phyloP scores from a whole-genome alignment of 2,329 filamentous ascomycete species.

The Amauroascus verrucosus region DNA sequence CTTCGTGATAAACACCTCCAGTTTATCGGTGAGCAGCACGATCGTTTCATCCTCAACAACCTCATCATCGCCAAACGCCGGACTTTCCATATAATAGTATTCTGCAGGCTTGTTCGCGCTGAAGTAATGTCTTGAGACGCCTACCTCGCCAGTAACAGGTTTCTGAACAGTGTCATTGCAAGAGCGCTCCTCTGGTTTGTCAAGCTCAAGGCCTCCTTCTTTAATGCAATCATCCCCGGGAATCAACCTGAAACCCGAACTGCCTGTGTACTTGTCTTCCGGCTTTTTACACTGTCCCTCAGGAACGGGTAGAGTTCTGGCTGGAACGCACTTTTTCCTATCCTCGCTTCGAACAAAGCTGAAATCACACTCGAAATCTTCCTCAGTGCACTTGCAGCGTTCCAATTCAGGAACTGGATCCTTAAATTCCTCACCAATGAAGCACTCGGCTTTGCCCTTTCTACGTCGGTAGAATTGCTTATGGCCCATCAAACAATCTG shows the following conservation, averaged over 20 bases:
- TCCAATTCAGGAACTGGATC: conserved; percentile 61
- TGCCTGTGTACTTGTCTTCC: conserved; percentile 67
- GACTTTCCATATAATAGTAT: conserved; percentile 70
- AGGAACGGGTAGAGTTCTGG: conserved; percentile 54
- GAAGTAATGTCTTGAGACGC: conserved; percentile 52
- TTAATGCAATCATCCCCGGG: conserved; percentile 67
- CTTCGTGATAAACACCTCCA: conserved; percentile 61
- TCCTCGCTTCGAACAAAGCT: conserved; percentile 66
- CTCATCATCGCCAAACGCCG: conserved; percentile 49
- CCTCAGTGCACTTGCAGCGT: conserved; percentile 67
- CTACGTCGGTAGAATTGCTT: conserved; percentile 77
- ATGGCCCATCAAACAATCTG: conserved; percentile 91
- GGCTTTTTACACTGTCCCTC: conserved; percentile 62
- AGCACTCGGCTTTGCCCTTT: conserved; percentile 81
- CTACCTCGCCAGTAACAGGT: conserved; percentile 56
- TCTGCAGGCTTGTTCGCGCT: conserved; percentile 46
- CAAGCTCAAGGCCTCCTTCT: conserved; percentile 53
- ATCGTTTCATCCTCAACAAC: conserved; percentile 75
- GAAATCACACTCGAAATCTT: conserved; percentile 94
- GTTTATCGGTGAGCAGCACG: conserved; percentile 49
- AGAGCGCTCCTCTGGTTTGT: conserved; percentile 57
- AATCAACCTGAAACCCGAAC: conserved; percentile 85
- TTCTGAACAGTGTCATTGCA: conserved; percentile 55
- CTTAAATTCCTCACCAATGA: conserved; percentile 75
- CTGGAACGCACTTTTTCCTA: conserved; percentile 57